Evolutionary conservation across 495 filamentous ascomycete species (phyloP).

Genomic region (Jackrogersella multiformis): DNA sequence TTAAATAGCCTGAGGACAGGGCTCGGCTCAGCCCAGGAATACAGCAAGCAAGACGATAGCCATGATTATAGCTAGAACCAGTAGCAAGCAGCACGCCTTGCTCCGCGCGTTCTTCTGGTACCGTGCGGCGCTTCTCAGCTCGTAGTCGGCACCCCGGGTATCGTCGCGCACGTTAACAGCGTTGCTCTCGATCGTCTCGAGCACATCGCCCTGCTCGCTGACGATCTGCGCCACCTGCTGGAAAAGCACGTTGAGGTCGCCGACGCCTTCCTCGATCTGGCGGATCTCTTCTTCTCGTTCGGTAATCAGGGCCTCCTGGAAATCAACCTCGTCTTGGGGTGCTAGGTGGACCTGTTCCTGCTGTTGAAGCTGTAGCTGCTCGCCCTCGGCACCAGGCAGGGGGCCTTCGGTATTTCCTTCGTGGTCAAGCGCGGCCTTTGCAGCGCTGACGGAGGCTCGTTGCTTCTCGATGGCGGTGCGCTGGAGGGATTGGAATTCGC

Average conservation of each 20-base stretch:
- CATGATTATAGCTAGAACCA: conserved; percentile 90
- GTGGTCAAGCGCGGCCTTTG: conserved; percentile 75
- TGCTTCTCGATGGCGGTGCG: conserved; percentile 90
- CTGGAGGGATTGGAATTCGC: conserved; percentile 91
- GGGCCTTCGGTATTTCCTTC: conserved; percentile 48
- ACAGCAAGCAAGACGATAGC: conserved; percentile 89
- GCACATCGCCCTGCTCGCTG: conserved; percentile 85
- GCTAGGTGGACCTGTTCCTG: conserved; percentile 84
- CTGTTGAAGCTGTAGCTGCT: conserved; percentile 72
- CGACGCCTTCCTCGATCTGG: conserved; percentile 94
- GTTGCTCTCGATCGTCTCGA: conserved; percentile 90
- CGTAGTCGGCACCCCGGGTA: conserved; percentile 83
- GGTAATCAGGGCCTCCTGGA: conserved; percentile 93
- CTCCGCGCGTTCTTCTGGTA: conserved; percentile 94
- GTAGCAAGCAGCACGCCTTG: conserved; percentile 88
- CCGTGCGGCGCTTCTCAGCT: conserved; percentile 81
- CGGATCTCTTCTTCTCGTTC: conserved; percentile 97
- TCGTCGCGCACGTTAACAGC: conserved; percentile 81
- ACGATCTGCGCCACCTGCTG: conserved; percentile 97
- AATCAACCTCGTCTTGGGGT: conserved; percentile 94
- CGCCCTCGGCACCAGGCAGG: conserved; percentile 47
- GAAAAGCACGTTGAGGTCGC: conserved; percentile 95
- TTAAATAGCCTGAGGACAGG: background rate
- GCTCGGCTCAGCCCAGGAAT: conserved; percentile 65
- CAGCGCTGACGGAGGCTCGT: conserved; percentile 82